These are phyloP conservation scores for Coffea canephora DNA, from an alignment of 257 asterid genomes.

Conservation along the genomic window DNA sequence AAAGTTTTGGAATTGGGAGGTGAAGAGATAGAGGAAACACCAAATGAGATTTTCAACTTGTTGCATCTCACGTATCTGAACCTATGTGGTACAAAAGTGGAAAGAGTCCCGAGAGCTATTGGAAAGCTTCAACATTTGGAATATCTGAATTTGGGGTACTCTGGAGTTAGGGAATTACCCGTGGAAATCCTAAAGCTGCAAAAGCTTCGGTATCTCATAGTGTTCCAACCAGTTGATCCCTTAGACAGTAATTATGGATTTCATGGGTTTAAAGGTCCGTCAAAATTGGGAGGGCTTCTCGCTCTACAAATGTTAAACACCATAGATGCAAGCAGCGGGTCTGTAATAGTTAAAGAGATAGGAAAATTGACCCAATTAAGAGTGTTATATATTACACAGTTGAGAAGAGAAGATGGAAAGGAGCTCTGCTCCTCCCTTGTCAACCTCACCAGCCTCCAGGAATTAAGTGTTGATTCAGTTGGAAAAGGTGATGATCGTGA, in stretches of 20 bases:
- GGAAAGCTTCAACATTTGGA: slow-evolving; percentile 22
- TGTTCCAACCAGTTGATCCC: neutral
- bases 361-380: slow-evolving; percentile 28
- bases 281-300: slow-evolving; percentile 9
- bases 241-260: neutral
- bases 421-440: slow-evolving; percentile 19
- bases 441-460: slow-evolving; percentile 19
- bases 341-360: slow-evolving; percentile 18
- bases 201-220: slow-evolving; percentile 14
- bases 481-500: too few relatives aligned
- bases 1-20: too few relatives aligned
- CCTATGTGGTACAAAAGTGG: neutral
- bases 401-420: slow-evolving; percentile 32
- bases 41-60: too few relatives aligned
- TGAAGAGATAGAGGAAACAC: too few relatives aligned
- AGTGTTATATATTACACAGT: slow-evolving; percentile 15
- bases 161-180: slow-evolving; percentile 18
- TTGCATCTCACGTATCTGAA: too few relatives aligned
- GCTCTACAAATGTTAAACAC: neutral
- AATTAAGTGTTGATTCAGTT: neutral
- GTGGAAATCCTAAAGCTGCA: slow-evolving; percentile 21
- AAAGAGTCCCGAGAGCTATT: slow-evolving; percentile 11
- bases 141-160: neutral
- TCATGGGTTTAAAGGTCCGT: slow-evolving; percentile 13
- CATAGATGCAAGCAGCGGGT: slow-evolving; percentile 7